Base-by-base conservation (phyloP, 2,329 filamentous ascomycete genomes). In the Colletotrichum limetticola region DNA sequence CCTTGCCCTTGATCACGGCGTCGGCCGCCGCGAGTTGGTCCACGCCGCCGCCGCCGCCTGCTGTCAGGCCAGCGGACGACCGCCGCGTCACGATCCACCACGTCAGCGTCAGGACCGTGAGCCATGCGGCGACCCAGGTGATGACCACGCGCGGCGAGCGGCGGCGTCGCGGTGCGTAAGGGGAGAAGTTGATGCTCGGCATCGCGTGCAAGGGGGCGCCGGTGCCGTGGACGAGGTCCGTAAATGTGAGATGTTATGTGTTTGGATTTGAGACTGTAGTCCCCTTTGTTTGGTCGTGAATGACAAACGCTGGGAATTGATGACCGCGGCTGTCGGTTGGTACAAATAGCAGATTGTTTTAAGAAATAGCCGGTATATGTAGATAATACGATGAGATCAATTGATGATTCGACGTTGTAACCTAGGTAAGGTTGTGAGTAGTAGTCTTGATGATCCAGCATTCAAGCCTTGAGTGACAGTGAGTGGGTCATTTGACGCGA, bases 101-200 rank as follows among this genome's bases (percentile, higher is more conserved):
- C 35, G 68, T 69, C 32, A 76, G 42, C 19, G 71, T 57, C 30
- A 77, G 55, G 4, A 71, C 37, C n/a, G 66, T 16, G 9, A 75
- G 37, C 69, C 75, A 76, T 12, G 71, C 60, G 19, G 46, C 68
- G 28, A 76, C 56, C 74, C 75, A 76, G 19, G 55, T 66, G 57
- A 73, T 26, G 26, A 73, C 62, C 19, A 76, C 42, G 28, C 56
- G 58, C 28, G 61, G 66, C 6, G 73, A 70, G 4, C 68, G 70
- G 30, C 75, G 71, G 24, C 49, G 58, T 26, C 68, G 66, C 19
- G 57, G 73, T 22, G 64, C 63, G 74, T 76, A 76, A 32, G 72
- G 72, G 16, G 66, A 64, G 30, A 37, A 74, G 66, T 70, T 55
- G 28, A 66, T 16, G 24, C 37, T 67, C 16, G 59, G 35, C 72